phyloP scores from a whole-genome alignment of 2,329 filamentous ascomycete species.

The Cylindrodendrum hubeiense region DNA sequence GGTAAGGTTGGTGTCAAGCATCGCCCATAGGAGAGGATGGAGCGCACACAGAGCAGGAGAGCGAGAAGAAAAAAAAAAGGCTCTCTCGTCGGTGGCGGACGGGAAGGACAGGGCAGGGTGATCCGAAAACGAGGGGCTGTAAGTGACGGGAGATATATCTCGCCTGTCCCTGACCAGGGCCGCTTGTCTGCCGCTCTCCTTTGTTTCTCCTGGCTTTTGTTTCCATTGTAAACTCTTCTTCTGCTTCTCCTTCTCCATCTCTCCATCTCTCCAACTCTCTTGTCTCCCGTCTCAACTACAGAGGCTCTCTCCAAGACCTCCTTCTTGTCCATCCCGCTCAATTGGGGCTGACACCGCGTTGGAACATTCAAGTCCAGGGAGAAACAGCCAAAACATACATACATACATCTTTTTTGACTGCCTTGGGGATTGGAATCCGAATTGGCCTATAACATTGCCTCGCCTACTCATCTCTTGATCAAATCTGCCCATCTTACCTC shows the following conservation, averaged over 20 bases:
- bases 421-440: constrained; percentile 13
- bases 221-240: constrained; percentile 17
- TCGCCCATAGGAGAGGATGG: constrained; percentile 10
- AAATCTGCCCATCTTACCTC: constrained; percentile 33
- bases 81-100: not conserved
- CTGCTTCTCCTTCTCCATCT: constrained; percentile 5
- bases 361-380: constrained; percentile 17
- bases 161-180: constrained; percentile 32
- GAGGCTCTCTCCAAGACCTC: constrained; percentile 18
- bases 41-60: too few relatives aligned
- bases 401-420: not conserved
- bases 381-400: constrained; percentile 8
- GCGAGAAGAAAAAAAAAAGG: too few relatives aligned
- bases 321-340: constrained; percentile 18
- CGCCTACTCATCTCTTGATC: constrained; percentile 7
- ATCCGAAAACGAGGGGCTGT: constrained; percentile 13
- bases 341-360: constrained; percentile 23
- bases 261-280: constrained; percentile 11
- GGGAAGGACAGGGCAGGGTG: constrained; percentile 21
- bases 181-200: constrained; percentile 23
- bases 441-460: constrained; percentile 23
- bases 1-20: constrained; percentile 23
- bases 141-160: constrained; percentile 44
- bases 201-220: constrained; percentile 23
- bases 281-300: constrained; percentile 11